Evolutionary conservation across 225 moss, liverwort and hornwort genomes (phyloP), one percentile per base, ranked within the genome.

Genomic region (Rhytidiadelphus loreus): DNA sequence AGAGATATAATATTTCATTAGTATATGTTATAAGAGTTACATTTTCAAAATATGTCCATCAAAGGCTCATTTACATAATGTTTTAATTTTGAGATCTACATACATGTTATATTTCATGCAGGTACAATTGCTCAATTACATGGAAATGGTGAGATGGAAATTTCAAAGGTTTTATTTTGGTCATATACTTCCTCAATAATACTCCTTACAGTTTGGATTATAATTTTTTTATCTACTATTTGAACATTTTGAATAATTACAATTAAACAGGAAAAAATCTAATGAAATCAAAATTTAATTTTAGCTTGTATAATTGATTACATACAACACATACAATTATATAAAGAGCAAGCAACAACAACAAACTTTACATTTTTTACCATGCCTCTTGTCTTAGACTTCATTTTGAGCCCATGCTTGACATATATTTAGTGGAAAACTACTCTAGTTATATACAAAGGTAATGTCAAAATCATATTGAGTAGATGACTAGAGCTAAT

Each of bases 91-190:
- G 4, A 56, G 9, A 35, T 28, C 21, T 53, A 35, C 6, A 73
- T 43, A 5, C 18, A 23, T 39, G 1, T 41, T 17, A 8, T 30
- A 30, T 77, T 78, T 23, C 6, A 25, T 88, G 30, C 70, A 97
- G 94, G 97, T 17, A 97, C 95, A 59, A 85, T 97, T 70, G 90
- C 94, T 41, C 95, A 97, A 84, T 72, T 97, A n/a, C 92, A 94
- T 92, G 92, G 93, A 76, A 87, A 83, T 62, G 85, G 92, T 84
- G 96, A 96, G 55, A 95, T 89, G 81, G 95, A 97, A 76, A 70
- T 92, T 8, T 91, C 95, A 5, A 63, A 95, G 48, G 85, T 97
- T 30, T 84, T 97, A 62, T 95, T 97, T 78, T 97, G 95, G 92
- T 92, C 95, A 22, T 96, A 97, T 22, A 59, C 90, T 52, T 58